Conservation (phyloP, 2,329 filamentous ascomycete genomes). For the Botrytis hyacinthi region DNA sequence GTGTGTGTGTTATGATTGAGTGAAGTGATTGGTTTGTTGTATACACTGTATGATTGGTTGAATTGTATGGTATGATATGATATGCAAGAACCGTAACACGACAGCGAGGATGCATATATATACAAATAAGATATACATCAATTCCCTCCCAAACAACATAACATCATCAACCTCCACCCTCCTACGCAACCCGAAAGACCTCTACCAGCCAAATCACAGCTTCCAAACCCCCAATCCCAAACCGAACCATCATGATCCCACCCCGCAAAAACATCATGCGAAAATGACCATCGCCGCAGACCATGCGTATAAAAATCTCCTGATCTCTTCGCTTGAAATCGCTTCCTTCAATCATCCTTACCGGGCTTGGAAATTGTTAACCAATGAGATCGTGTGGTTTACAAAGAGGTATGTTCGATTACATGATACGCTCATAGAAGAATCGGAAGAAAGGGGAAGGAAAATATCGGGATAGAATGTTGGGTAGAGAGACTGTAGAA, state of each 20-base stretch:
- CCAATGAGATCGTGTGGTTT: background rate
- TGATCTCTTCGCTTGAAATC: conserved; percentile 7
- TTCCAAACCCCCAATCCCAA: background rate
- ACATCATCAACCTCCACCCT: background rate
- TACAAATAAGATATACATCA: background rate
- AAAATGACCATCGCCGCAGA: background rate
- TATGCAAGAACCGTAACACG: background rate
- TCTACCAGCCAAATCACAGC: background rate
- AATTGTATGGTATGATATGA: background rate
- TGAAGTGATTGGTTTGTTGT: background rate
- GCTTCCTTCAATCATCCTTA: background rate
- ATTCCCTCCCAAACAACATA: background rate
- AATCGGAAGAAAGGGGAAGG: background rate
- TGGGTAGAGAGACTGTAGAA: background rate
- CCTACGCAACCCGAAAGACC: background rate
- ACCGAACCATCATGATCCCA: conserved; percentile 5
- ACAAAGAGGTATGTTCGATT: background rate
- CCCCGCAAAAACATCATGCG: background rate
- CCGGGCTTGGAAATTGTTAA: background rate
- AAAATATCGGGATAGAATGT: background rate
- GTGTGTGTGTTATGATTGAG: background rate
- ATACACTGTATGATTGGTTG: background rate
- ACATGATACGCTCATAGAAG: background rate
- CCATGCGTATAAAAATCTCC: background rate
- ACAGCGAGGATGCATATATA: background rate